Evolutionary conservation across 108 stramenopile genomes (phyloP).

Genomic region (Craspedostauros australis): DNA sequence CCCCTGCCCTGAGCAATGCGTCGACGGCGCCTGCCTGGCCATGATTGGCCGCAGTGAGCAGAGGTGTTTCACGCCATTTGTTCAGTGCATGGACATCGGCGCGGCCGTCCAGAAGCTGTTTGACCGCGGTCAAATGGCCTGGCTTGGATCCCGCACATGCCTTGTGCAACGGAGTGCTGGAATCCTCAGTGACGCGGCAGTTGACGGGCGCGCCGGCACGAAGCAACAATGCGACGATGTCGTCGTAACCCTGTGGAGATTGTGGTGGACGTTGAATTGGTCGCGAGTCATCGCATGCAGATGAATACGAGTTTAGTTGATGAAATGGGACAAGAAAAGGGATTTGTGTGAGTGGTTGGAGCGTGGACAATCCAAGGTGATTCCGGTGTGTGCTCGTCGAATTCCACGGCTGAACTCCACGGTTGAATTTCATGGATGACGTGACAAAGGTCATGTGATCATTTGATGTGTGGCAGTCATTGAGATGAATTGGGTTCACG

Average conservation of each 20-base stretch:
- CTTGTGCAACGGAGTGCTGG: slow-evolving; percentile 82
- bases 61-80: slow-evolving; percentile 87
- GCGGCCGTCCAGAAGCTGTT: slow-evolving; percentile 51
- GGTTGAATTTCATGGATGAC: too few relatives aligned
- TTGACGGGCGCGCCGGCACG: slow-evolving; percentile 75
- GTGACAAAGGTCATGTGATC: too few relatives aligned
- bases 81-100: slow-evolving; percentile 89
- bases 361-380: too few relatives aligned
- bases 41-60: slow-evolving; percentile 85
- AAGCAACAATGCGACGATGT: slow-evolving; percentile 70
- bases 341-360: too few relatives aligned
- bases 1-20: slow-evolving; percentile 64
- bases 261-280: background rate
- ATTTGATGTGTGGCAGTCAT: too few relatives aligned
- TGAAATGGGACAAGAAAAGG: background rate
- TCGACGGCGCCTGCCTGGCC: slow-evolving; percentile 81
- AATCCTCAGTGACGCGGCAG: slow-evolving; percentile 80
- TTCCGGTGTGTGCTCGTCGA: too few relatives aligned
- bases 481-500: background rate
- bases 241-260: slow-evolving; percentile 64
- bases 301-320: background rate
- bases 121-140: slow-evolving; percentile 74
- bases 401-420: too few relatives aligned
- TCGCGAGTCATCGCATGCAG: background rate
- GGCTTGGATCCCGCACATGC: slow-evolving; percentile 83